Percentiles rank a stretch among this genome's conserved stretches.
These are phyloP conservation scores for Haplosporangium sp. DNA, from an alignment of 371 early-diverging fungal species.

Conservation along the genomic window DNA sequence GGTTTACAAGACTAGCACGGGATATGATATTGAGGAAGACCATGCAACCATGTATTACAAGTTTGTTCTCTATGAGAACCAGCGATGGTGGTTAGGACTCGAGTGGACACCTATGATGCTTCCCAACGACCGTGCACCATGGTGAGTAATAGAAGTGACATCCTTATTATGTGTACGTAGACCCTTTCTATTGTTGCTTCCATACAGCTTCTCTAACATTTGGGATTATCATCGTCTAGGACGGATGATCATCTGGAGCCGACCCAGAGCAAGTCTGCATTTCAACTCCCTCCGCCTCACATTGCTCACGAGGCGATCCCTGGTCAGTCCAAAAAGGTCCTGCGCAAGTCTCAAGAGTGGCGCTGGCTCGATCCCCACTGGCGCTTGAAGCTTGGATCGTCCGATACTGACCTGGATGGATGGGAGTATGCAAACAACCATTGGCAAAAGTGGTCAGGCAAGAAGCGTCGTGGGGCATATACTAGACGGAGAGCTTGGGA, in stretches of 20 bases:
- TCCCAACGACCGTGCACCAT: slow-evolving; percentile 58
- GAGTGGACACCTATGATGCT: slow-evolving; percentile 61
- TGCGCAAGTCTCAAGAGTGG: slow-evolving; percentile 57
- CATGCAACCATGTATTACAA: slow-evolving; percentile 56
- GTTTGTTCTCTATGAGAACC: slow-evolving; percentile 58
- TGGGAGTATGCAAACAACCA: slow-evolving; percentile 59
- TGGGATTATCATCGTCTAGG: slow-evolving; percentile 18
- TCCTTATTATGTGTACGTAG: background rate
- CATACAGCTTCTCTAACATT: too few species aligned
- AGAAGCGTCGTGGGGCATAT: slow-evolving; percentile 53
- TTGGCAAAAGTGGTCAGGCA: slow-evolving; percentile 54
- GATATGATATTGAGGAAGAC: slow-evolving; percentile 52
- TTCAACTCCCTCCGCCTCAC: slow-evolving; percentile 53
- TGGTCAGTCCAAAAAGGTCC: slow-evolving; percentile 45
- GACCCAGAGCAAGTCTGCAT: slow-evolving; percentile 56
- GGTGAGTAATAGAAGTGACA: slow-evolving; percentile 22
- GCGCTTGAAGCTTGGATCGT: slow-evolving; percentile 42
- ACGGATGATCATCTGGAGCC: slow-evolving; percentile 58
- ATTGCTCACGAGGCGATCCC: slow-evolving; percentile 39
- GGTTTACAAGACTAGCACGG: slow-evolving; percentile 45
- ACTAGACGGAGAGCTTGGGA: slow-evolving; percentile 58
- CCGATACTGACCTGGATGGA: slow-evolving; percentile 50
- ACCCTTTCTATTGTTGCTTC: too few species aligned
- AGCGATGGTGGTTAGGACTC: slow-evolving; percentile 59
- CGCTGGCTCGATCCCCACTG: slow-evolving; percentile 56